Conservation (phyloP, 305 asterid genomes). For the Solanum hybrid region DNA sequence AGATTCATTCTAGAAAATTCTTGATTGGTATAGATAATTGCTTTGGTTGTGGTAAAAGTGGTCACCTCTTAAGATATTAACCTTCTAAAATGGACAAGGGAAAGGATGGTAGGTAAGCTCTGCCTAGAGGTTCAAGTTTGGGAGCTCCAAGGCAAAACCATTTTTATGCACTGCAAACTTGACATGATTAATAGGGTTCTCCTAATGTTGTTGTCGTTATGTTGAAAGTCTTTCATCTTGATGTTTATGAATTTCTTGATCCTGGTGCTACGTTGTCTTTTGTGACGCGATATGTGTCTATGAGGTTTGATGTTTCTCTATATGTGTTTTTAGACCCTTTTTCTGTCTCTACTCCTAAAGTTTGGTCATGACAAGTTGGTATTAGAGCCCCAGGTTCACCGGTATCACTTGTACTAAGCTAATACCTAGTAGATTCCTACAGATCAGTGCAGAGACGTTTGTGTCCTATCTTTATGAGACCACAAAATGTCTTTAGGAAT, state of each 20-base stretch:
- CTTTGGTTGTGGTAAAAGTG: neutral
- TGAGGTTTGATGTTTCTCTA: neutral
- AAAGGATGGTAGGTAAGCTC: neutral
- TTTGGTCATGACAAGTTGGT: neutral
- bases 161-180: neutral
- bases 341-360: neutral
- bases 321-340: neutral
- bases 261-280: neutral
- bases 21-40: neutral
- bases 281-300: neutral
- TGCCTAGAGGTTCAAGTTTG: too few relatives aligned
- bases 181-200: neutral
- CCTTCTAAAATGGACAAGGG: neutral
- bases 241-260: neutral
- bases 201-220: neutral
- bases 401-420: neutral
- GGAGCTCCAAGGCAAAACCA: neutral
- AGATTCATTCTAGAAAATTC: neutral
- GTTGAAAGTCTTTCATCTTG: neutral
- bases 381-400: neutral
- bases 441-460: neutral
- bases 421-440: neutral
- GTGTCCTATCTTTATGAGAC: neutral
- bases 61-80: neutral
- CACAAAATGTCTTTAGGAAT: neutral